Evolutionary conservation across 1,284 basidiomycete species (phyloP), one percentile per base, ranked within the genome.

Genomic region (Coniophora puteana): DNA sequence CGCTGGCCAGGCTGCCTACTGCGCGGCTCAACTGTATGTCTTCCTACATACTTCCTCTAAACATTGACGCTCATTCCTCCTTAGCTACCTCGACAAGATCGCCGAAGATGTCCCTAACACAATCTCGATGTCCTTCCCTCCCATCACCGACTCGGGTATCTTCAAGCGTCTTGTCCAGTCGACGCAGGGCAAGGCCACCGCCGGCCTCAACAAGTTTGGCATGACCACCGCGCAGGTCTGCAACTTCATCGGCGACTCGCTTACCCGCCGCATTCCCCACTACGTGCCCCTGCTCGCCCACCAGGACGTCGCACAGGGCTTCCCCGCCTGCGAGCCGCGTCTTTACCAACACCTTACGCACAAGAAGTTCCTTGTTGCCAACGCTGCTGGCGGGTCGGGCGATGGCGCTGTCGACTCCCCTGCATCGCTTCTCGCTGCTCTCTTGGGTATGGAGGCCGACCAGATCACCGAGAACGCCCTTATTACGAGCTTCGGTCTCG

Each of bases 111-210:
- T 60, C 16, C 58, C 60, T 0, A 61, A 61, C 43, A 49, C 47
- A 8, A 49, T 63, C 23, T 61, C 60, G 5, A 56, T 63, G 47
- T 56, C 58, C 10, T 61, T 61, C 45, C 60, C 62, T 4, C 57
- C 58, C 3, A 62, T 61, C 42, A 58, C 46, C 3, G 62, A 61
- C 33, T 59, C 58, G 2, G 58, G 56, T 17, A 50, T 58, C 41
- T 58, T 61, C 49, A 58, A 58, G 34, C 57, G 57, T 27, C 57
- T 58, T 27, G 48, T 59, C 5, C 46, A 50, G 3, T 34, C 53
- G 11, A 50, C 52, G 1, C 55, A 38, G 32, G 58, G 56, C 1
- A 57, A 49, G 43, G 59, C 57, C 2, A 61, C 55, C 1, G 35
- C 51, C 3, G 54, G 55, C 28, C 55, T 58, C 14, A 48, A 39